Conservation (phyloP, 805 yeast genomes). For the Myxozyma neglecta region DNA sequence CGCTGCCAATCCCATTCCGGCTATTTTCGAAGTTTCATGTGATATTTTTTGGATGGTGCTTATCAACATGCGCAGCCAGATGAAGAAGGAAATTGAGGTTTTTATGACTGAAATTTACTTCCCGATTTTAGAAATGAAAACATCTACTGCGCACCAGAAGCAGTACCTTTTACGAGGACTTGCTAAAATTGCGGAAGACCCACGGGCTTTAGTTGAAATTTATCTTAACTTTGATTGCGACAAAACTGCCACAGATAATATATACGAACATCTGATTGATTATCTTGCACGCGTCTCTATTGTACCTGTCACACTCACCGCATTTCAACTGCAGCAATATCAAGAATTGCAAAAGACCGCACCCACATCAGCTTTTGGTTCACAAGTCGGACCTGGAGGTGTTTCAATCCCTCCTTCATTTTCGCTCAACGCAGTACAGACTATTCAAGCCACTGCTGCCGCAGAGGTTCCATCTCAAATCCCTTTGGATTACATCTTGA, state of each 20-base stretch:
- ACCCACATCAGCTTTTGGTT: constrained; percentile 11
- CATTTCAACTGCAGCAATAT: constrained; percentile 61
- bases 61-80: constrained; percentile 78
- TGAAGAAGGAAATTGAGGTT: constrained; percentile 91
- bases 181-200: constrained; percentile 80
- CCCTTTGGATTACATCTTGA: constrained; percentile 81
- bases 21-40: constrained; percentile 85
- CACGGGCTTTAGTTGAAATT: constrained; percentile 86
- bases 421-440: constrained; percentile 50
- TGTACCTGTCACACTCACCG: constrained; percentile 68
- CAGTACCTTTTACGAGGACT: constrained; percentile 80
- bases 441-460: constrained; percentile 14
- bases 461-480: constrained; percentile 10
- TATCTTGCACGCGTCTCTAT: constrained; percentile 72
- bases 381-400: constrained; percentile 11
- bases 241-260: constrained; percentile 66
- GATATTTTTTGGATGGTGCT: constrained; percentile 92
- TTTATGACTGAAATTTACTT: constrained; percentile 90
- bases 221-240: constrained; percentile 96
- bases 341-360: constrained; percentile 41
- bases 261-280: constrained; percentile 80
- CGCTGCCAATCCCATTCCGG: constrained; percentile 87
- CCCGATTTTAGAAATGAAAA: constrained; percentile 88
- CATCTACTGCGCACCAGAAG: constrained; percentile 91
- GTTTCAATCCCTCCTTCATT: constrained; percentile 58